These are phyloP conservation scores for Maudiozyma humilis DNA, from an alignment of 1,139 yeast genomes.

Conservation along the genomic window DNA sequence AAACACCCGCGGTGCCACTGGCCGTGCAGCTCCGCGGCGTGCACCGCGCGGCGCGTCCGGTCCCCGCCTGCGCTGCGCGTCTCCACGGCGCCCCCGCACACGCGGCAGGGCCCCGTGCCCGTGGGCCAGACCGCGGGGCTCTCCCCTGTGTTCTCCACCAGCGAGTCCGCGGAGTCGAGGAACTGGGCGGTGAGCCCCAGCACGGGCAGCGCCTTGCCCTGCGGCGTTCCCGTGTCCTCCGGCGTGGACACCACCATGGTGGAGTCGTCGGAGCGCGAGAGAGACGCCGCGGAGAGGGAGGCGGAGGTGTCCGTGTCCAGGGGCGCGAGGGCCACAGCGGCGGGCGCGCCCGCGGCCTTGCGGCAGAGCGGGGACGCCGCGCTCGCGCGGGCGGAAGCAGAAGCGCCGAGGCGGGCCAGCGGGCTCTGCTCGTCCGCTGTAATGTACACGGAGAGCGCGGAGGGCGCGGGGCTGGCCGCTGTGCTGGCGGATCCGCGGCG, in stretches of 20 bases:
- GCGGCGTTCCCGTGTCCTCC: background rate
- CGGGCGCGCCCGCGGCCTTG: too few relatives aligned
- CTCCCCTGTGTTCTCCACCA: too few relatives aligned
- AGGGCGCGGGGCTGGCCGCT: background rate
- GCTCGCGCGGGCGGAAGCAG: background rate
- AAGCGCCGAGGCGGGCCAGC: background rate
- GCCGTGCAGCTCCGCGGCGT: slow-evolving; percentile 57
- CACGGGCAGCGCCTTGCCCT: background rate
- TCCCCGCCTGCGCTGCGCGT: background rate
- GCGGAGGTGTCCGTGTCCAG: too few relatives aligned
- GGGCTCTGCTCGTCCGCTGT: background rate
- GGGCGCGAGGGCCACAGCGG: too few relatives aligned
- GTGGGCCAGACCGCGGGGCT: slow-evolving; percentile 36
- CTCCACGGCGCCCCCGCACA: slow-evolving; percentile 39
- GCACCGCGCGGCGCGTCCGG: slow-evolving; percentile 31
- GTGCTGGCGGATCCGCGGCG: background rate
- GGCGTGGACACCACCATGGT: background rate
- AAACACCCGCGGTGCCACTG: slow-evolving; percentile 93
- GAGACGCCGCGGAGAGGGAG: background rate
- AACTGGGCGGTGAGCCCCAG: background rate
- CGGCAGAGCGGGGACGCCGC: background rate
- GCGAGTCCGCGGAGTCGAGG: slow-evolving; percentile 1
- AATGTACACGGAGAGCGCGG: background rate
- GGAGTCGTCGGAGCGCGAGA: background rate
- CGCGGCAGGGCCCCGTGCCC: slow-evolving; percentile 69